These are phyloP conservation scores for Moesziomyces parantarcticus DNA, from an alignment of 1,284 basidiomycete species.

Conservation along the genomic window DNA sequence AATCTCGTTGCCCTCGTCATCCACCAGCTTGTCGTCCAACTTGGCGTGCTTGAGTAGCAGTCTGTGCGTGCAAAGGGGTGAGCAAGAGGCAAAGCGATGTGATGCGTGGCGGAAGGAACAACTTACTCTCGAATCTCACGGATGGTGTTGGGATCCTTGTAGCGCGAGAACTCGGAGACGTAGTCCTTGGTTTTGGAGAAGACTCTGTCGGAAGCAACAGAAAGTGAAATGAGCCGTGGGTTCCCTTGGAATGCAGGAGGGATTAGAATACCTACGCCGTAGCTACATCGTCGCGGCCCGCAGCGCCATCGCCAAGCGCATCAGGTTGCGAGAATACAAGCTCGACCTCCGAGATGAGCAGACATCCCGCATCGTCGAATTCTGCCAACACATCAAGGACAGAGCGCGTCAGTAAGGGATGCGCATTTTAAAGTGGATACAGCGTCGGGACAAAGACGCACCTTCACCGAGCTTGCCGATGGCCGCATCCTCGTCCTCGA, in stretches of 20 bases:
- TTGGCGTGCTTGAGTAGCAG: conserved; percentile 49
- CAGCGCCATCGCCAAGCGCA: conserved; percentile 70
- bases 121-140: conserved; percentile 87
- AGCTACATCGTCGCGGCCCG: conserved; percentile 84
- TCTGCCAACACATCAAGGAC: conserved; percentile 71
- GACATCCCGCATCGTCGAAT: conserved; percentile 88
- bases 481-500: conserved; percentile 57
- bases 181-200: conserved; percentile 93
- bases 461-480: conserved; percentile 52
- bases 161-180: conserved; percentile 88
- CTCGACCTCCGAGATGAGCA: conserved; percentile 90
- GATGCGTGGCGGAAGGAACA: not conserved
- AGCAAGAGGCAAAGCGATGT: not conserved
- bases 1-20: conserved; percentile 42
- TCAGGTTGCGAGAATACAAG: conserved; percentile 82
- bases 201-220: conserved; percentile 73
- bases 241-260: too few species aligned
- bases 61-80: conserved; percentile 7
- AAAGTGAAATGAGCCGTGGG: too few species aligned
- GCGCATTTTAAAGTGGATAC: not conserved
- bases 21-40: conserved; percentile 35
- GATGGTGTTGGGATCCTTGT: conserved; percentile 85
- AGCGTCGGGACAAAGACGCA: not conserved
- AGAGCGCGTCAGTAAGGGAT: too few species aligned
- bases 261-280: conserved; percentile 69